Evolutionary conservation across 306 rosid genomes (phyloP).

Genomic region (Oxytropis ochrocephala): DNA sequence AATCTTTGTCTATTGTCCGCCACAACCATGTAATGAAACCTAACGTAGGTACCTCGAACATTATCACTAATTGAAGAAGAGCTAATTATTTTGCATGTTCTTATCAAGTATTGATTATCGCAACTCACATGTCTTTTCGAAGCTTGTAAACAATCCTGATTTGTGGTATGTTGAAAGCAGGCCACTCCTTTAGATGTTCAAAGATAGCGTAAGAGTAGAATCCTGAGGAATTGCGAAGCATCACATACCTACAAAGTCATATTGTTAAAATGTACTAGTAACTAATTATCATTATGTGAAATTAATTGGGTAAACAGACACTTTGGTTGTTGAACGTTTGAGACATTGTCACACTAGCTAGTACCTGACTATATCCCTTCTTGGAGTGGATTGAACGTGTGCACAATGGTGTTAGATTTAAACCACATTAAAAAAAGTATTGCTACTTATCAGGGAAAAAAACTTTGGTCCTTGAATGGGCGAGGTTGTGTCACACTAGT

Average conservation of each 20-base stretch:
- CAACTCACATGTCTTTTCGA: constrained; percentile 41
- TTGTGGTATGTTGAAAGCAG: constrained; percentile 67
- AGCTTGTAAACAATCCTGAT: constrained; percentile 69
- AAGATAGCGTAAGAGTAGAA: constrained; percentile 69
- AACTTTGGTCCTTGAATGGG: no score
- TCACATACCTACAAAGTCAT: constrained; percentile 43
- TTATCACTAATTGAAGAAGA: not conserved
- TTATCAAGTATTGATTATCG: not conserved
- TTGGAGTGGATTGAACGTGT: no score
- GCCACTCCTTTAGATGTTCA: constrained; percentile 70
- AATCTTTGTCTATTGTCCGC: constrained; percentile 57
- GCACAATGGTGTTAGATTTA: no score
- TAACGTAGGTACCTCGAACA: not conserved
- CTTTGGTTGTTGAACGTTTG: no score
- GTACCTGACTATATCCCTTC: no score
- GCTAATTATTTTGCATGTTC: not conserved
- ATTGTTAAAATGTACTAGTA: not conserved
- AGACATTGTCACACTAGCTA: no score
- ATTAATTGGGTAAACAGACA: no score
- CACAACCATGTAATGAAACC: constrained; percentile 68
- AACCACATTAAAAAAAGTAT: no score
- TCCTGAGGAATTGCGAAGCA: constrained; percentile 71
- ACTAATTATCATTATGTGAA: not conserved
- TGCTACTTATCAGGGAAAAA: no score
- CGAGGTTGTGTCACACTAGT: no score